Conservation (phyloP, 1,139 yeast species). For the Zygosaccharomyces pseudobailii region DNA sequence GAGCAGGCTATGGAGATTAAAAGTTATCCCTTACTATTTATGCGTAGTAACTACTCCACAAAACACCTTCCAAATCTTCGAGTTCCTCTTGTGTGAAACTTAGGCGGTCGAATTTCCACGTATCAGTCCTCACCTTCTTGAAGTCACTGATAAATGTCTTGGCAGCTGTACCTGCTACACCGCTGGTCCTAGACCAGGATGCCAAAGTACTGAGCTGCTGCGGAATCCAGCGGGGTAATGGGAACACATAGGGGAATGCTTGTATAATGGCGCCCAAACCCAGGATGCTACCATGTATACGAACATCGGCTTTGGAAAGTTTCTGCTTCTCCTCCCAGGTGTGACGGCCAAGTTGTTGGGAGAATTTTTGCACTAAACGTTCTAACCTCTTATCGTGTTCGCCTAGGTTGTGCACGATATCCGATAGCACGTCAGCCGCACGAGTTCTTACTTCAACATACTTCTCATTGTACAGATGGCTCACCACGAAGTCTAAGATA, state of each 20-base stretch:
- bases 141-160: conserved; percentile 78
- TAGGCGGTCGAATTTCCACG: conserved; percentile 88
- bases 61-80: conserved; percentile 90
- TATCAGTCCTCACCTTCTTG: conserved; percentile 89
- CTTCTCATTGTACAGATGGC: conserved; percentile 55
- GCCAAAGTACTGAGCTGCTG: conserved; percentile 64
- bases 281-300: conserved; percentile 79
- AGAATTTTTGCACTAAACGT: conserved; percentile 39
- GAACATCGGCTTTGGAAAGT: conserved; percentile 42
- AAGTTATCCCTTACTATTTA: background rate
- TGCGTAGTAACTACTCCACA: conserved; percentile 89
- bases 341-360: conserved; percentile 33
- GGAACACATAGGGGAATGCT: conserved; percentile 88
- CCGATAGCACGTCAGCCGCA: conserved; percentile 73
- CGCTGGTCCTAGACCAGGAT: conserved; percentile 58
- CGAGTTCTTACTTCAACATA: conserved; percentile 69
- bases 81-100: conserved; percentile 75
- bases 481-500: conserved; percentile 51
- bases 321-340: conserved; percentile 35
- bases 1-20: background rate
- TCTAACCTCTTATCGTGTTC: conserved; percentile 44
- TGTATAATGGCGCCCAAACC: conserved; percentile 86
- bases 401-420: conserved; percentile 68
- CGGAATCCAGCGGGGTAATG: conserved; percentile 92
- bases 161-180: conserved; percentile 79